Conservation (phyloP, 2,329 filamentous ascomycete species). For the Neofusicoccum cordaticola region DNA sequence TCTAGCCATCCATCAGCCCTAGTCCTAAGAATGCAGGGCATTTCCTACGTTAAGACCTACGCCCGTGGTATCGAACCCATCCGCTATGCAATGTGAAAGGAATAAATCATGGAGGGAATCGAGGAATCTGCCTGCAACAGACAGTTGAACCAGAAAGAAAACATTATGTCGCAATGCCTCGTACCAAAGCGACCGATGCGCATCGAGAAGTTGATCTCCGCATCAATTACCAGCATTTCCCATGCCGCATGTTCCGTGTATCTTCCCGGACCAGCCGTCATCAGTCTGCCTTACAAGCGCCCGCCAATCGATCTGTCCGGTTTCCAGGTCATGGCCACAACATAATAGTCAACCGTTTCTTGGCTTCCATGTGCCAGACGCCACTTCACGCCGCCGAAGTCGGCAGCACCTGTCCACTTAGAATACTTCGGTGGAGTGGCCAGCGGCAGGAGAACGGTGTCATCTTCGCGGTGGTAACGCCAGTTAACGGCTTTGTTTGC, state of each 20-base stretch:
- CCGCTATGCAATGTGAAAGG: neutral
- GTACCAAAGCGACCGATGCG: too few species aligned
- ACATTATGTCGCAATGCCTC: too few species aligned
- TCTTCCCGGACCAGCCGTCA: neutral
- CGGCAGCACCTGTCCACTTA: neutral
- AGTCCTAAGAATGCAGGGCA: neutral
- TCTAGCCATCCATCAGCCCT: neutral
- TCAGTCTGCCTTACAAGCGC: neutral
- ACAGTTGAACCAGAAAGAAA: too few species aligned
- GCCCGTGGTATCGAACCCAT: too few species aligned
- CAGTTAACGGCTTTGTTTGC: conserved; percentile 2
- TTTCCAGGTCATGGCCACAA: neutral
- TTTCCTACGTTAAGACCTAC: too few species aligned
- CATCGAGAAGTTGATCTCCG: too few species aligned
- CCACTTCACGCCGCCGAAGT: conserved; percentile 10
- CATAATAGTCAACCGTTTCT: neutral
- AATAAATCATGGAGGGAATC: neutral
- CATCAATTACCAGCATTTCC: too few species aligned
- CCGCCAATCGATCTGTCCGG: neutral
- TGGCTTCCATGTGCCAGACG: neutral
- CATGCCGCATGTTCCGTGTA: too few species aligned
- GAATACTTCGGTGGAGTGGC: neutral
- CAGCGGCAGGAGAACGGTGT: neutral
- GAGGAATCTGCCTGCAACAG: too few species aligned
- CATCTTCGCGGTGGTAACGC: neutral